Percentiles rank a stretch among this genome's conserved stretches.
phyloP scores from a whole-genome alignment of 176 grass and related monocot species.

The Aechmea fasciata region DNA sequence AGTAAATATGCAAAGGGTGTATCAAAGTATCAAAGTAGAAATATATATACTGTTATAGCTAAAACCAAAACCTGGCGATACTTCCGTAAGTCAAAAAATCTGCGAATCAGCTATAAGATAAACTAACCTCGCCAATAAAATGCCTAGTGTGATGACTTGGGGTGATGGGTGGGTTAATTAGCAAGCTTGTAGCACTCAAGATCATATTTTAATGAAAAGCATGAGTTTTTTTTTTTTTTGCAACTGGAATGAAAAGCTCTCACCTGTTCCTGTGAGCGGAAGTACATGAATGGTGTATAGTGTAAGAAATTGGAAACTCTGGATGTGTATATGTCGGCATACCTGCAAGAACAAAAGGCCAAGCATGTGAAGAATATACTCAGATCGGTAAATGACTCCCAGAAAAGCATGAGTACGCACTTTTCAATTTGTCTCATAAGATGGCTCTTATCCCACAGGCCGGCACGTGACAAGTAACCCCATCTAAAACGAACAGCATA shows the following conservation, averaged over 20 bases:
- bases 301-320: conserved; percentile 96
- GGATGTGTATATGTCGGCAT: conserved; percentile 98
- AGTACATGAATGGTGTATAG: conserved; percentile 98
- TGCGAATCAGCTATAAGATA: too few species aligned
- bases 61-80: neutral
- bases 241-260: neutral
- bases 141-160: neutral
- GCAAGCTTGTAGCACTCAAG: neutral
- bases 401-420: conserved; percentile 28
- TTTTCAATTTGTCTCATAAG: conserved; percentile 93
- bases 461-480: conserved; percentile 91
- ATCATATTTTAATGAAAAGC: neutral
- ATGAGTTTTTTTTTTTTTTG: neutral
- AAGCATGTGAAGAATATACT: conserved; percentile 2
- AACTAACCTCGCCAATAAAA: too few species aligned
- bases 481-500: conserved; percentile 43
- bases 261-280: conserved; percentile 93
- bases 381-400: neutral
- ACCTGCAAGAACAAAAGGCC: conserved; percentile 37
- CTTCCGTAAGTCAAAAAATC: too few species aligned
- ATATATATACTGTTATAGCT: neutral
- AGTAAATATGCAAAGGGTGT: neutral
- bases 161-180: neutral
- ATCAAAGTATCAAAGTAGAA: neutral
- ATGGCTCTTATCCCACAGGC: conserved; percentile 97